Base-by-base conservation (phyloP, 192 early-diverging fungal genomes). In the Podila clonocystis region DNA sequence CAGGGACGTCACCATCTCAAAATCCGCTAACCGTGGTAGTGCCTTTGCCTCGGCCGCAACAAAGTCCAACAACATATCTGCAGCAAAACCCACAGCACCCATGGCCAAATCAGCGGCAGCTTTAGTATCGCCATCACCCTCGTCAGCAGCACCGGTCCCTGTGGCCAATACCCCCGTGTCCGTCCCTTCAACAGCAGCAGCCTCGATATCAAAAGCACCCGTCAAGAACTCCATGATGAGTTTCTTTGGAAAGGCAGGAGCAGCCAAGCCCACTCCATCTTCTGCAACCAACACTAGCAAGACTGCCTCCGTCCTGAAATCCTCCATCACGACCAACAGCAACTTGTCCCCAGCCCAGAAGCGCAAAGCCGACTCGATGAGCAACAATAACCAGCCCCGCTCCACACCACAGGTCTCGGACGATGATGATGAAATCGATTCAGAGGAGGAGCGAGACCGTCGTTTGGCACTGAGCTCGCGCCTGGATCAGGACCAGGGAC, bases 361-460 rank as follows among this genome's bases (percentile, higher is more conserved):
- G 17, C 70, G 77, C 3, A 80, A 80, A 48, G 70, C 77, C 26
- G 77, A 71, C 4, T 67, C 36, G 3, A 66, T 78, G 65, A 45
- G 24, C 17, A 50, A 22, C 28, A 45, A 41, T 9, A 50, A 31
- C 28, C 15, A 52, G 26, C n/a, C 24, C 5, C 38, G 24, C 11
- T 50, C 48, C 22, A 41, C 24, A n/a, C 60, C 28, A 0, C 33
- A 65, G 6, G 62, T 26, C 30, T 50, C 26, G 57, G 49, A 68
- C 17, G 50, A 57, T 8, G 68, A 67, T 5, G 66, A 80, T 0
- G 77, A 72, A 20, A 58, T 73, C 31, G 77, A 80, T 58, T 80
- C 77, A 9, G 77, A 80, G 55, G 77, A 80, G 57, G 77, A 80
- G 45, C 26, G 77, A 7, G 77, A 80, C 26, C 77, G 77, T 38